These are phyloP conservation scores for Termitomyces sp. DNA, from an alignment of 768 basidiomycete genomes.

Conservation along the genomic window DNA sequence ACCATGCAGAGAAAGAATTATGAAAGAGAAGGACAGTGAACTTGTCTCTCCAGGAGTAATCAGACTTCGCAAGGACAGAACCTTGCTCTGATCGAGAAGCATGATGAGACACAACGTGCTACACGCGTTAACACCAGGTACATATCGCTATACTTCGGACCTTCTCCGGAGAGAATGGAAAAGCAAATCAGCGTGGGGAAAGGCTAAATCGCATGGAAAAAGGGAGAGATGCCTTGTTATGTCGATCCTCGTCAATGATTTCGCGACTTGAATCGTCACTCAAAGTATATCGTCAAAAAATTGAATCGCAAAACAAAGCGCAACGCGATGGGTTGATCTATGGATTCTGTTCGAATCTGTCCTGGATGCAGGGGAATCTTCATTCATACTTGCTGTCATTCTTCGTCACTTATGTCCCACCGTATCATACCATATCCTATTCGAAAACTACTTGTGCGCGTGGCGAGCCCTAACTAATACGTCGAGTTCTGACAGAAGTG, in stretches of 20 bases:
- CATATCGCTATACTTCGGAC: neutral
- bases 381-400: neutral
- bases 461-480: neutral
- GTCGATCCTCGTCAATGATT: neutral
- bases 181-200: constrained; percentile 14
- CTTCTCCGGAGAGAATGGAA: constrained; percentile 1
- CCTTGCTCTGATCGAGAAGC: constrained; percentile 8
- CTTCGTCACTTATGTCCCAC: neutral
- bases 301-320: constrained; percentile 6
- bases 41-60: constrained; percentile 14
- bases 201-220: constrained; percentile 10
- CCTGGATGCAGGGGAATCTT: neutral
- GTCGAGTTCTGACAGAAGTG: neutral
- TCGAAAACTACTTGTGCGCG: neutral
- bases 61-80: constrained; percentile 6
- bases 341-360: neutral
- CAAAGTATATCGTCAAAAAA: constrained; percentile 17
- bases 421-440: neutral
- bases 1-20: constrained; percentile 18
- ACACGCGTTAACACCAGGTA: constrained; percentile 9
- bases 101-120: constrained; percentile 4
- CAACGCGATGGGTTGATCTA: constrained; percentile 18
- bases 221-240: constrained; percentile 13
- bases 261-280: neutral
- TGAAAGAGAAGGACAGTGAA: constrained; percentile 19